Evolutionary conservation across 768 basidiomycete species (phyloP), one percentile per base, ranked within the genome.

Genomic region (Tylopilus sp.): DNA sequence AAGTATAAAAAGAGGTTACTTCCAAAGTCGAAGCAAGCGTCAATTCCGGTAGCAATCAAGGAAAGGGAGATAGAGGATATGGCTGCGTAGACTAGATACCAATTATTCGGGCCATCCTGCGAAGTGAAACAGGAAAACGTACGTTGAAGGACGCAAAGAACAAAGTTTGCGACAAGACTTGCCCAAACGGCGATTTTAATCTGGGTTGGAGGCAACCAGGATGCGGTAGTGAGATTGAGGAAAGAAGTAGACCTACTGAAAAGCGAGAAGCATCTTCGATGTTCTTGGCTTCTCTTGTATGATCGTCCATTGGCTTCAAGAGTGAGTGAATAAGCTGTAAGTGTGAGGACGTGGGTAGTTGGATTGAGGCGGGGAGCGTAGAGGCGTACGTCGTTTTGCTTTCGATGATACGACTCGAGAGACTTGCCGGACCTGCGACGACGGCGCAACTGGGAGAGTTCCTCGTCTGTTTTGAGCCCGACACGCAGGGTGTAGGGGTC

Each of bases 221-320:
- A 11, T 35, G 48, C 17, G 28, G 26, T 3, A 39, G 48, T 23
- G 43, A 23, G 9, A 40, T n/a, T 30, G 8, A 13, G 39, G 21
- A 51, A 6, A 30, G 0, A 28, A 21, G 40, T 26, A 38, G 10
- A 69, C 81, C 55, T 61, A 90, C 90, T 18, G 86, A 76, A 42
- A 90, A 59, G 18, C 88, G 85, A 33, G 79, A 74, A 26, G 77
- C 76, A 31, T 85, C 80, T 64, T 86, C 86, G 28, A 85, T 82
- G 12, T 78, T 75, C 53, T 75, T 79, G 15, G 92, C 93, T 60
- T 95, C 91, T 45, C 82, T 79, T 0, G 91, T 91, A 62, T 94
- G 89, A 30, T 86, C 84, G 31, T 92, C 88, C 81, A 98, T 87
- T 1, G 93, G 81, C 69, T 95, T 97, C 30, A 98, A 78, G 54